Base-by-base conservation (phyloP, 2,329 filamentous ascomycete genomes). In the Diaporthe helianthi region DNA sequence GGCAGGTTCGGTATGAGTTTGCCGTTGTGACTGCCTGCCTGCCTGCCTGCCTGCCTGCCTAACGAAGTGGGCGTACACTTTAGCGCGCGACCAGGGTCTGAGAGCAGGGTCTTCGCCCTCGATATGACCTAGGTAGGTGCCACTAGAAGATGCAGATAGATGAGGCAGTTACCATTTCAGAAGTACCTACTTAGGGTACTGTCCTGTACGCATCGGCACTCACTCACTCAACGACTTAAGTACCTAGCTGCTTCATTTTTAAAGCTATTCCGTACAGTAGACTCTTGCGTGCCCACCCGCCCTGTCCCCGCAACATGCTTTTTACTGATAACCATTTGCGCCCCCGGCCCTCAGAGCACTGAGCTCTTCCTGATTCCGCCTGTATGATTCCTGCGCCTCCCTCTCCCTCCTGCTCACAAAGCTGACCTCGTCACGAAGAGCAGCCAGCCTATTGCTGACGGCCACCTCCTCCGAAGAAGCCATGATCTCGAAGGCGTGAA, bases 381-480 rank as follows among this genome's bases (percentile, higher is more conserved):
- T 87, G 78, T 96, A 99, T 75, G 91, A 79, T 73, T 98, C 94
- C 81, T 99, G 96, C 8, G 93, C 94, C 81, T 98, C 93, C 69
- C 94, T 86, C 83, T 98, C 95, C 72, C 95, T 85, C 74, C 89
- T 89, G 74, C 89, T 92, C 12, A 98, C 87, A 74, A 92, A 93
- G 8, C 85, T 87, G 26, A 97, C 94, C 78, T 98, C 94, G n/a
- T 92, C 91, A 63, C 94, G 88, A 69, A 98, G 81, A 13, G 86
- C 85, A 73, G 92, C 92, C 65, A 98, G 82, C 36, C 96, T 86
- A 67, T 89, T 86, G 54, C 84, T 83, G 69, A 98, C 86, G 0
- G 92, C 92, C 6, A 90, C 90, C 72, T 95, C 89, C 78, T 99
- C 96, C 0, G 89, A 92, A 47, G 93, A 88, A 73, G 93, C 90